Evolutionary conservation across 305 asterid genomes (phyloP).

Genomic region (Fraxinus sp.): DNA sequence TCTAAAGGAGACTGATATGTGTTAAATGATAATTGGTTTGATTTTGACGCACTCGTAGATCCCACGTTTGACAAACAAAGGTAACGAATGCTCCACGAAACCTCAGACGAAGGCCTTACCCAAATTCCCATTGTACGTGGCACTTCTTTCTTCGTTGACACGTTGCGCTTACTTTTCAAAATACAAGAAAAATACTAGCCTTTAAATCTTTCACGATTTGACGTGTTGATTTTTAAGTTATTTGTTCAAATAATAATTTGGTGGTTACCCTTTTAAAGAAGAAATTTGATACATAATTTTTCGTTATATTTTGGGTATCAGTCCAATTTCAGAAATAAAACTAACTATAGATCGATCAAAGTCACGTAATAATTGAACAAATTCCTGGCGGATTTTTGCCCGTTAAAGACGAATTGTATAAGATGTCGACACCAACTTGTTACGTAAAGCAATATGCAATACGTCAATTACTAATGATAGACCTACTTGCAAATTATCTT

Average conservation of each 20-base stretch:
- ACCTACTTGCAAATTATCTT: background rate
- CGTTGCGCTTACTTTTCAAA: background rate
- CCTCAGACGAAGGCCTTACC: slow-evolving; percentile 3
- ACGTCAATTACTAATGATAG: background rate
- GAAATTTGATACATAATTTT: background rate
- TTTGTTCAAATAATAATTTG: background rate
- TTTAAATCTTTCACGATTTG: background rate
- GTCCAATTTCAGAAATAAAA: background rate
- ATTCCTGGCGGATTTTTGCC: background rate
- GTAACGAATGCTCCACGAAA: slow-evolving; percentile 24
- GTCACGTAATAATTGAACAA: too few relatives aligned
- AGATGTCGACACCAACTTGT: background rate
- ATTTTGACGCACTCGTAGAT: background rate
- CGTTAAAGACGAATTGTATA: background rate
- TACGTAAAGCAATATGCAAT: background rate
- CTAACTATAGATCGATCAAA: background rate
- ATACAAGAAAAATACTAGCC: background rate
- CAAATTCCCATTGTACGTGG: background rate
- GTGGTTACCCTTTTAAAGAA: background rate
- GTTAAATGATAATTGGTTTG: slow-evolving; percentile 16
- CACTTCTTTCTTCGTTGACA: background rate
- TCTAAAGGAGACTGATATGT: background rate
- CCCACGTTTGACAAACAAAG: slow-evolving; percentile 18
- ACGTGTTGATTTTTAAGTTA: background rate
- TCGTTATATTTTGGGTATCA: background rate